A percentile compares a stretch with the other conserved stretches of the same genome.
Evolutionary conservation across 495 filamentous ascomycete genomes (phyloP).

Genomic region (Pseudevernia furfuracea): DNA sequence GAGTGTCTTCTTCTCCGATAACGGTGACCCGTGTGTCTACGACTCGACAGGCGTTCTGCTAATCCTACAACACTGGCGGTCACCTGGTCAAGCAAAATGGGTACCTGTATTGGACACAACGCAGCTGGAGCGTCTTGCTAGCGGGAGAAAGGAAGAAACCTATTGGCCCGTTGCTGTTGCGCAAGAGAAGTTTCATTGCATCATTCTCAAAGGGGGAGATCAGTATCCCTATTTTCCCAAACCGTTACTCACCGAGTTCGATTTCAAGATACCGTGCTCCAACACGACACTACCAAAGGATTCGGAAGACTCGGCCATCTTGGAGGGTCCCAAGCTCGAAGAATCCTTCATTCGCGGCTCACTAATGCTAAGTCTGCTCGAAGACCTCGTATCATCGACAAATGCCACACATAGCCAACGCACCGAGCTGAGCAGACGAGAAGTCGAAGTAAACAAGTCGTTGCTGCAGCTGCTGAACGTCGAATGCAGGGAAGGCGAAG

Average conservation of each 20-base stretch:
- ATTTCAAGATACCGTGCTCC: constrained; percentile 76
- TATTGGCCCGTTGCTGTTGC: constrained; percentile 97
- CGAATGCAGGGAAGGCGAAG: constrained; percentile 88
- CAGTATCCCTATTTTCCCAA: constrained; percentile 91
- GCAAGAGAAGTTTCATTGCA: constrained; percentile 90
- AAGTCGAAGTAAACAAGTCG: constrained; percentile 77
- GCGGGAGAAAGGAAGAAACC: constrained; percentile 74
- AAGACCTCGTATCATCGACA: constrained; percentile 52
- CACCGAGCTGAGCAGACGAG: constrained; percentile 57
- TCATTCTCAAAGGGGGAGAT: constrained; percentile 94
- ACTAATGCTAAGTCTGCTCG: constrained; percentile 59
- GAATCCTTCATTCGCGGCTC: constrained; percentile 72
- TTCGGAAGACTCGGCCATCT: constrained; percentile 27
- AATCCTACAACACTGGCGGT: constrained; percentile 84
- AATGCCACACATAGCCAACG: constrained; percentile 57
- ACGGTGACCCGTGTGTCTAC: constrained; percentile 88
- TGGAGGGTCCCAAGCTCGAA: constrained; percentile 50
- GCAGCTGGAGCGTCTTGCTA: constrained; percentile 68
- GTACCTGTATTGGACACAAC: constrained; percentile 85
- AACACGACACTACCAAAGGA: constrained; percentile 31
- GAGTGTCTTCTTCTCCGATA: constrained; percentile 86
- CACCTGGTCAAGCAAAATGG: constrained; percentile 77
- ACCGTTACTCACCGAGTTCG: constrained; percentile 86
- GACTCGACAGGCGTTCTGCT: constrained; percentile 82
- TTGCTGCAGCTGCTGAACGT: constrained; percentile 81